Base-by-base conservation (phyloP, 2,329 filamentous ascomycete genomes). In the Pseudogymnoascus sp. region DNA sequence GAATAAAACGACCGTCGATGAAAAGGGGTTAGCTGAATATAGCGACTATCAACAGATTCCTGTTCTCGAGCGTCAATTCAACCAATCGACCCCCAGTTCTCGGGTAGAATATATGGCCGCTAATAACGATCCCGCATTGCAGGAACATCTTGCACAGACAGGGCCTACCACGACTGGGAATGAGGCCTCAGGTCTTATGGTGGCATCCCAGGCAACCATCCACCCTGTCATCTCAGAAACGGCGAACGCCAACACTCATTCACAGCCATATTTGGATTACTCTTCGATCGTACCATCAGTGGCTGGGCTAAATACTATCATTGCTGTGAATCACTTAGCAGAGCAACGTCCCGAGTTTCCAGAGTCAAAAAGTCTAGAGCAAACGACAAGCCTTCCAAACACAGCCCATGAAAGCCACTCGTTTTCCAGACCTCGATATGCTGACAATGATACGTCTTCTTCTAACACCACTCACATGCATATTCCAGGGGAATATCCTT, bases 401-500 rank as follows among this genome's bases (percentile, higher is more conserved):
- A 34, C 25, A 18, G 5, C 28, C 10, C 28, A 56, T 56, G 50
- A 56, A 34, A 34, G n/a, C 28, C 50, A 56, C 8, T 34, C 50
- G n/a, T 18, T 18, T 34, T 4, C 50, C 28, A 28, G 14, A 25
- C 28, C 5, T 34, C 50, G 11, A 34, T 56, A 18, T 56, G n/a
- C 16, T 56, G 4, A 7, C 28, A 18, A 21, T 34, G 50, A 56
- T 56, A 18, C 28, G 10, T 34, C 28, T 56, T 31, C 28, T 31
- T 56, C 28, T 7, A 34, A 11, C 3, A 16, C 23, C n/a, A 40
- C 34, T n/a, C 36, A 60, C 21, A 23, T 60, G 36, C 59, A 60
- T 60, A 42, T 60, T 16, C 59, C 59, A 25, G 59, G 59, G 14
- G 59, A 60, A 25, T 60, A 60, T 60, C 59, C 59, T 38, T 31